A percentile compares a stretch with the other conserved stretches of the same genome.
phyloP scores from a whole-genome alignment of 176 grass and related monocot genomes.

The Oryza brachyantha region DNA sequence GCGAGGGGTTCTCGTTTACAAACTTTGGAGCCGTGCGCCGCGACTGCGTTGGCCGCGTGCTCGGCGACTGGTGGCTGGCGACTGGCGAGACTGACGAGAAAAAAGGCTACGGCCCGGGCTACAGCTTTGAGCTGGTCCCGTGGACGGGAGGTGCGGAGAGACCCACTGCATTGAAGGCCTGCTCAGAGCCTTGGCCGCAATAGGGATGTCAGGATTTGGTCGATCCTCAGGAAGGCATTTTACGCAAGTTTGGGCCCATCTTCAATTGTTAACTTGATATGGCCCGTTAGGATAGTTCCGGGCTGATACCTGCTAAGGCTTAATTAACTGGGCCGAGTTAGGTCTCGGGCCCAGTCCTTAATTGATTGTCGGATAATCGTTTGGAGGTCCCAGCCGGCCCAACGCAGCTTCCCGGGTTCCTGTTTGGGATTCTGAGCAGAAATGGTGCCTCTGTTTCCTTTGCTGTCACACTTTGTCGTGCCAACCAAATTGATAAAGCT shows the following conservation, averaged over 20 bases:
- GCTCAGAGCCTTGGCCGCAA: not conserved
- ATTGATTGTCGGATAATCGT: too few relatives aligned
- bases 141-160: not conserved
- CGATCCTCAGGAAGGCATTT: too few relatives aligned
- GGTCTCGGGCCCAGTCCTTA: too few relatives aligned
- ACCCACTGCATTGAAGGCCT: not conserved
- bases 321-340: too few relatives aligned
- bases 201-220: not conserved
- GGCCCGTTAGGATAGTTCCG: not conserved
- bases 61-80: not conserved
- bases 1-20: not conserved
- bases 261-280: not conserved
- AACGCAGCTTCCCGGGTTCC: too few relatives aligned
- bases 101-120: not conserved
- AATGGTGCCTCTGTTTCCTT: too few relatives aligned
- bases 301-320: not conserved
- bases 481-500: too few relatives aligned
- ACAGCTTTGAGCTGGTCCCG: not conserved
- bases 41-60: not conserved
- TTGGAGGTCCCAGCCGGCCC: too few relatives aligned
- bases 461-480: too few relatives aligned
- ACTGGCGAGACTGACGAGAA: not conserved
- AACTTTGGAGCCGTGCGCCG: slow-evolving; percentile 10
- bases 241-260: not conserved
- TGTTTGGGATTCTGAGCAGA: too few relatives aligned